Percentiles rank a stretch among this genome's conserved stretches.
Evolutionary conservation across 257 asterid species (phyloP).

Genomic region (Verbascum thapsus): DNA sequence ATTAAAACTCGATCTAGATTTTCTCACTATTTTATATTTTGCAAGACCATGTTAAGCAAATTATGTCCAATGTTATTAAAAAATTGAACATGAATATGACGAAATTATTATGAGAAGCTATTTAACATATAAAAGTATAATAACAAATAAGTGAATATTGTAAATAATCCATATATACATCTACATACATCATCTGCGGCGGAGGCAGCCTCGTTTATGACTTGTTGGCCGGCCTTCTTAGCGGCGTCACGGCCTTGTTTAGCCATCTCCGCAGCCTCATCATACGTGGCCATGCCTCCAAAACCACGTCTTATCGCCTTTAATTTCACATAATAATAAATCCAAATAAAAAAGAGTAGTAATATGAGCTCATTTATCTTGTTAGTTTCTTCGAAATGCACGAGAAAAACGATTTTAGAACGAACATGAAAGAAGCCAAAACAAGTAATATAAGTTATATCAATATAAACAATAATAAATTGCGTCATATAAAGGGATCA

Average conservation of each 20-base stretch:
- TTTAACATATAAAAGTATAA: no score
- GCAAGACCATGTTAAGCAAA: no score
- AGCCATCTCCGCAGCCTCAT: conserved; percentile 57
- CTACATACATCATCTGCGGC: conserved; percentile 46
- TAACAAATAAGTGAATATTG: no score
- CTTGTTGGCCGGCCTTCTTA: conserved; percentile 54
- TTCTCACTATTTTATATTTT: no score
- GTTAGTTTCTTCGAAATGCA: background rate
- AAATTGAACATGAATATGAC: no score
- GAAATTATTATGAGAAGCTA: no score
- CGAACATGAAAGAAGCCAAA: background rate
- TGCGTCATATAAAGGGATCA: background rate
- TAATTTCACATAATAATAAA: background rate
- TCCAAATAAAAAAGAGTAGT: background rate
- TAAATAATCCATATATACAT: background rate
- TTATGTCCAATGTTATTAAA: no score
- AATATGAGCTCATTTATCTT: background rate
- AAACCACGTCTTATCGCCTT: conserved; percentile 43
- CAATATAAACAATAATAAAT: background rate
- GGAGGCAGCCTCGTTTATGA: conserved; percentile 38
- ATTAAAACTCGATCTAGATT: no score
- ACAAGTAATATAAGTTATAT: background rate
- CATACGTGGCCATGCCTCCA: conserved; percentile 37
- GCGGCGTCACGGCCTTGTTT: conserved; percentile 42
- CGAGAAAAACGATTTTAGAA: conserved; percentile 5